A percentile compares a stretch with the other conserved stretches of the same genome.
These are phyloP conservation scores for Zea luxurians DNA, from an alignment of 176 grass and related monocot genomes.

Conservation along the genomic window DNA sequence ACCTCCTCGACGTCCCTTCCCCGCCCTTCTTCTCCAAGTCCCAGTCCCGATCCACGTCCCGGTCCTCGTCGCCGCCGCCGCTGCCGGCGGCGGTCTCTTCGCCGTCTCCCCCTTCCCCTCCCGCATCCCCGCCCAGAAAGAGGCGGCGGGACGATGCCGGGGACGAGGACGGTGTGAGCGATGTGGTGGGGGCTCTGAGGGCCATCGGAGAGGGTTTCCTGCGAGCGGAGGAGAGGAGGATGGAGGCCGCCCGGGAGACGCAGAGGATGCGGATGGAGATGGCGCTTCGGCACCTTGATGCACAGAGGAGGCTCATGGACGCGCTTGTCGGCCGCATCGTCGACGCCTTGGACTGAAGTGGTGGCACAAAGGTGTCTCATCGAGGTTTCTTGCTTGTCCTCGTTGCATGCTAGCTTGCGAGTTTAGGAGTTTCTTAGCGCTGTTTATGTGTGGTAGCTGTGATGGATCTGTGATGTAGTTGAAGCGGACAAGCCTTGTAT, in stretches of 20 bases:
- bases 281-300: constrained; percentile 63
- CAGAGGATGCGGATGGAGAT: constrained; percentile 80
- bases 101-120: constrained; percentile 11
- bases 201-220: constrained; percentile 66
- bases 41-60: constrained; percentile 34
- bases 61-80: constrained; percentile 28
- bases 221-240: constrained; percentile 64
- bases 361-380: constrained; percentile 33
- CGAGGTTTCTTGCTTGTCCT: constrained; percentile 38
- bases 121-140: constrained; percentile 44
- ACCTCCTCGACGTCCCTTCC: constrained; percentile 47
- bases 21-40: constrained; percentile 21
- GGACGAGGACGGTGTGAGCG: constrained; percentile 28
- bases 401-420: constrained; percentile 5
- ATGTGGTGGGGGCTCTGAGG: constrained; percentile 52
- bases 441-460: constrained; percentile 40
- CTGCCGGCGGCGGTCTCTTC: background rate
- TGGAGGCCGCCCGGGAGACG: constrained; percentile 66
- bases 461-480: constrained; percentile 33
- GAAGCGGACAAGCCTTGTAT: constrained; percentile 33
- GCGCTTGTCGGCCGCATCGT: constrained; percentile 47
- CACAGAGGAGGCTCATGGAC: constrained; percentile 53
- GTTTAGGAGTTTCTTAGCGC: constrained; percentile 30
- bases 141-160: constrained; percentile 31
- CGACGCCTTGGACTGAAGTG: constrained; percentile 44